phyloP scores from a whole-genome alignment of 106 monocot species.

The Phalaenopsis aphrodite region DNA sequence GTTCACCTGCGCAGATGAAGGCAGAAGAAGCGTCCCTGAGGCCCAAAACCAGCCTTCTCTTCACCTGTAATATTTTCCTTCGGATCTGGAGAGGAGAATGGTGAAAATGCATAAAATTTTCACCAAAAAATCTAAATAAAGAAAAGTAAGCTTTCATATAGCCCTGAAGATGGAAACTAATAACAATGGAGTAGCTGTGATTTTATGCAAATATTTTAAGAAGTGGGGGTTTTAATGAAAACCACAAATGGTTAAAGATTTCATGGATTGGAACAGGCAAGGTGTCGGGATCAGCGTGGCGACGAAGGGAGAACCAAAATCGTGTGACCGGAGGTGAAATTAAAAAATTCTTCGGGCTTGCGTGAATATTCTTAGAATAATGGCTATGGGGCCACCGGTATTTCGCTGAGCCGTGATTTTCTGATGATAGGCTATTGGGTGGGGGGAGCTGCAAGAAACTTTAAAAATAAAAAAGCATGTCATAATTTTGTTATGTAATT shows the following conservation, averaged over 20 bases:
- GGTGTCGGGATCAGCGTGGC: not conserved
- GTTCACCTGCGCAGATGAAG: not conserved
- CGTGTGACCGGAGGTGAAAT: no score
- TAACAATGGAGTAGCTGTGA: no score
- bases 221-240: not conserved
- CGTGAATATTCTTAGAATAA: no score
- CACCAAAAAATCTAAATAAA: not conserved
- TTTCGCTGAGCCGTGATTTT: no score
- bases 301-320: not conserved
- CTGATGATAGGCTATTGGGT: no score
- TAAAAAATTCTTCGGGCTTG: no score
- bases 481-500: no score
- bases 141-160: no score
- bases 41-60: not conserved
- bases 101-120: not conserved
- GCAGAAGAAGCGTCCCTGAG: not conserved
- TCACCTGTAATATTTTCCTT: not conserved
- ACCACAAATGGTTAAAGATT: not conserved
- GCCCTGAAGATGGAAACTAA: no score
- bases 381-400: no score
- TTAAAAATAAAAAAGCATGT: no score
- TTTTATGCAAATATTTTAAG: not conserved
- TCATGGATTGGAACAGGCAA: not conserved
- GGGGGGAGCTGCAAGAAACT: no score
- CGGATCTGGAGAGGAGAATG: not conserved